Percentiles rank a stretch among this genome's conserved stretches.
These are phyloP conservation scores for Daedalea quercina DNA, from an alignment of 768 basidiomycete genomes.

Conservation along the genomic window DNA sequence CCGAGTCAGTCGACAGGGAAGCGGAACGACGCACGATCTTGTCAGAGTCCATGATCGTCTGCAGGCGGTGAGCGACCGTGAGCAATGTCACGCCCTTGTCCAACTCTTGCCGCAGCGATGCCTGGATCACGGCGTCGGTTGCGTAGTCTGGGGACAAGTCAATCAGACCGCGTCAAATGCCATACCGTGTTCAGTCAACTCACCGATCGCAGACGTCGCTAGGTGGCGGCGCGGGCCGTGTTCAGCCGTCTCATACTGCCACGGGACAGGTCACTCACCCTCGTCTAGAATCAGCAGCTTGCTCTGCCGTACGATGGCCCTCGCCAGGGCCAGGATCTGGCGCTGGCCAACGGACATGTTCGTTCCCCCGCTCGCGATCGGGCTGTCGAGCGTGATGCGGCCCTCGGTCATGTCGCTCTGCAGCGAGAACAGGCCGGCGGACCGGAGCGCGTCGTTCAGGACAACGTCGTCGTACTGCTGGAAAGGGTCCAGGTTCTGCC, in stretches of 20 bases:
- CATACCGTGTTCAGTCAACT: background rate
- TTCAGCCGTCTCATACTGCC: background rate
- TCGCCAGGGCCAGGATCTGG: constrained; percentile 52
- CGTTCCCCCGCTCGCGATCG: constrained; percentile 35
- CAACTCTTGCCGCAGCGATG: constrained; percentile 41
- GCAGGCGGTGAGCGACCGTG: constrained; percentile 49
- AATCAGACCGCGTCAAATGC: background rate
- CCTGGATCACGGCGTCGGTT: constrained; percentile 50
- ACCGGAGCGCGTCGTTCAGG: constrained; percentile 40
- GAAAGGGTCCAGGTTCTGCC: constrained; percentile 57
- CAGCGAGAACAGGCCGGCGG: constrained; percentile 38
- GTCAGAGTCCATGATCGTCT: constrained; percentile 53
- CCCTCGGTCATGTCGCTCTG: constrained; percentile 28
- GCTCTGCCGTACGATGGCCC: constrained; percentile 49
- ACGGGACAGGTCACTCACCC: constrained; percentile 17
- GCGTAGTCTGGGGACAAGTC: constrained; percentile 33
- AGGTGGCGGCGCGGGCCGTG: background rate
- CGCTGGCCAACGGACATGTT: constrained; percentile 53
- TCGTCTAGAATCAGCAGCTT: constrained; percentile 57
- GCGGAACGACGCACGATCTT: constrained; percentile 35
- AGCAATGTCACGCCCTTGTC: constrained; percentile 38
- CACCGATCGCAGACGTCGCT: constrained; percentile 3
- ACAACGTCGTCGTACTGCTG: constrained; percentile 43
- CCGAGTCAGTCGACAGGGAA: background rate
- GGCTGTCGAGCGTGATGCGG: constrained; percentile 37